These are phyloP conservation scores for Ophiocordyceps robertsii DNA, from an alignment of 2,329 filamentous ascomycete genomes.

Conservation along the genomic window DNA sequence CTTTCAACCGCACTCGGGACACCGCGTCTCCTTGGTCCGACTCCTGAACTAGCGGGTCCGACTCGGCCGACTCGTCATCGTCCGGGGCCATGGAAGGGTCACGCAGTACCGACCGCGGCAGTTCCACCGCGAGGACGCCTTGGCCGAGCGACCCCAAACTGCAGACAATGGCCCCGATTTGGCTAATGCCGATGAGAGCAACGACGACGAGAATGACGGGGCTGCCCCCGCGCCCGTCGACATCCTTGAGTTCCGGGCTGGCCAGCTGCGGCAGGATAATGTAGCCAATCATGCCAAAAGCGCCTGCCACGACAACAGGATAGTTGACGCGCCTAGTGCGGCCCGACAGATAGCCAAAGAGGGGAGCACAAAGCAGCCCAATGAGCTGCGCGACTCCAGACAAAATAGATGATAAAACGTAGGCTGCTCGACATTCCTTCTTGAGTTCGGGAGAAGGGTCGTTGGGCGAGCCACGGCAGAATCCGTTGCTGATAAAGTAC, in stretches of 20 bases:
- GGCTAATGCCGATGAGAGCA: constrained; percentile 73
- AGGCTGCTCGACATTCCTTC: constrained; percentile 71
- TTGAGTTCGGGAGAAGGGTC: constrained; percentile 64
- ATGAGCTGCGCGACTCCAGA: constrained; percentile 82
- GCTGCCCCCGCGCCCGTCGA: constrained; percentile 52
- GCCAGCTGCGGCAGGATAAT: constrained; percentile 58
- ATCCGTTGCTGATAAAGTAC: constrained; percentile 71
- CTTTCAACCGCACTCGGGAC: constrained; percentile 58
- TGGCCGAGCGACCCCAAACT: constrained; percentile 78
- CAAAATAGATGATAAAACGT: constrained; percentile 73
- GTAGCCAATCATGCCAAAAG: constrained; percentile 69
- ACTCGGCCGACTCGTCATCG: constrained; percentile 27
- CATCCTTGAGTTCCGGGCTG: constrained; percentile 59
- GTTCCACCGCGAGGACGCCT: constrained; percentile 52
- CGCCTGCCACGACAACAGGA: constrained; percentile 59
- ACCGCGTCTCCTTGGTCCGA: constrained; percentile 17
- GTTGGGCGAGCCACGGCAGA: constrained; percentile 55
- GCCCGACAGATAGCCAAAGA: constrained; percentile 78
- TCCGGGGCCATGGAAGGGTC: constrained; percentile 17
- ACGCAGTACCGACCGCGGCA: constrained; percentile 13
- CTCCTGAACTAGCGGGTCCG: constrained; percentile 24
- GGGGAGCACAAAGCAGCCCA: constrained; percentile 70
- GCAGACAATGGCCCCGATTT: constrained; percentile 94
- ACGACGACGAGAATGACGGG: constrained; percentile 63
- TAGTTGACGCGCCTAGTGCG: constrained; percentile 52